These are phyloP conservation scores for Calonectria henricotiae DNA, from an alignment of 2,329 filamentous ascomycete genomes.

Conservation along the genomic window DNA sequence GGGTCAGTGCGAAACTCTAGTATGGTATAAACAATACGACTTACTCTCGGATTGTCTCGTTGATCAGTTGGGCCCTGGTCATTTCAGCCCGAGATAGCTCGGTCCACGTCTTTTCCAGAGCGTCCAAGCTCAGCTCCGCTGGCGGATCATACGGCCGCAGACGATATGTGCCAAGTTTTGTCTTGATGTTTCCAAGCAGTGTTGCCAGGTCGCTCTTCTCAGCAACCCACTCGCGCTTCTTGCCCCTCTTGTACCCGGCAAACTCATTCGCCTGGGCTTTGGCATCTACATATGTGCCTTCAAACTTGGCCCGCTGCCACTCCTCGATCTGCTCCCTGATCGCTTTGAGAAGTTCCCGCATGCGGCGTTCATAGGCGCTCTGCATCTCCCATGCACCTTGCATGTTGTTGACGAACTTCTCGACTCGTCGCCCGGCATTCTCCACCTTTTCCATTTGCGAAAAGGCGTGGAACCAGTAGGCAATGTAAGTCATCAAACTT, in stretches of 20 bases:
- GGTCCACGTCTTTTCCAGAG: slow-evolving; percentile 87
- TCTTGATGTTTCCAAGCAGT: slow-evolving; percentile 97
- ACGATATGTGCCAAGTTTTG: slow-evolving; percentile 95
- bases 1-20: slow-evolving; percentile 52
- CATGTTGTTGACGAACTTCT: slow-evolving; percentile 99
- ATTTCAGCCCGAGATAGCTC: slow-evolving; percentile 87
- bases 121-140: slow-evolving; percentile 84
- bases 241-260: slow-evolving; percentile 88
- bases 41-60: slow-evolving; percentile 96
- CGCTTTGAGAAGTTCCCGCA: slow-evolving; percentile 84
- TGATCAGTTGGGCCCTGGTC: slow-evolving; percentile 91
- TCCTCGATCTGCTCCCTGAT: slow-evolving; percentile 81
- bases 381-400: slow-evolving; percentile 99
- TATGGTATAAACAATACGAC: slow-evolving; percentile 52
- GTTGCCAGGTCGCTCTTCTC: slow-evolving; percentile 97
- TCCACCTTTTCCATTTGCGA: slow-evolving; percentile 99
- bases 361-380: slow-evolving; percentile 92
- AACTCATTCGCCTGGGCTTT: slow-evolving; percentile 90
- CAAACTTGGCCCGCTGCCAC: slow-evolving; percentile 88
- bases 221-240: slow-evolving; percentile 96
- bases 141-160: slow-evolving; percentile 93
- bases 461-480: slow-evolving; percentile 99
- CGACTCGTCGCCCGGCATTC: slow-evolving; percentile 94
- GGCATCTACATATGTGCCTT: slow-evolving; percentile 93
- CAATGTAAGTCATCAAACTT: slow-evolving; percentile 99